Conservation (phyloP, 225 moss, liverwort and hornwort species). For the Physcomitrellopsis africana region DNA sequence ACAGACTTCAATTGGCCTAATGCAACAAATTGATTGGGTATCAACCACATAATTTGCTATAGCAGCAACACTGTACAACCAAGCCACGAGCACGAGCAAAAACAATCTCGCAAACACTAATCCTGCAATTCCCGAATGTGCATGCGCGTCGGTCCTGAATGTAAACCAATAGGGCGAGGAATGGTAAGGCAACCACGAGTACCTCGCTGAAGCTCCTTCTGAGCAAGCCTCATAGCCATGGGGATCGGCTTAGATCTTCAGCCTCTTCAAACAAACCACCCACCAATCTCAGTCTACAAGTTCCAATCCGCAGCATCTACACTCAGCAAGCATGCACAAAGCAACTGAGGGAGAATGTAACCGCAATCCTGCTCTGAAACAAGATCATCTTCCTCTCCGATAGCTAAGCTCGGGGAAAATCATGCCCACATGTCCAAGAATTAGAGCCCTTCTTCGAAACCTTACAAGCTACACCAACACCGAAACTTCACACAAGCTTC, state of each 20-base stretch:
- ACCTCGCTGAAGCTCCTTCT: slow-evolving; percentile 38
- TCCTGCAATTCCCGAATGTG: background rate
- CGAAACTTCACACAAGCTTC: too few relatives aligned
- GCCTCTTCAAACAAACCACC: background rate
- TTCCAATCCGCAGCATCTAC: too few relatives aligned
- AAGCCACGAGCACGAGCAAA: background rate
- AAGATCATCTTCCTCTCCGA: too few relatives aligned
- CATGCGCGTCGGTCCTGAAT: background rate
- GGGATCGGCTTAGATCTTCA: background rate
- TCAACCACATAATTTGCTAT: background rate
- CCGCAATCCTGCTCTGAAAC: too few relatives aligned
- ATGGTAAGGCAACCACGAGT: background rate
- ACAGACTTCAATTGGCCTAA: background rate
- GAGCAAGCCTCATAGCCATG: slow-evolving; percentile 30
- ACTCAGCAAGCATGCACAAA: too few relatives aligned
- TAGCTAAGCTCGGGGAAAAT: too few relatives aligned
- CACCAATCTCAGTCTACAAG: background rate
- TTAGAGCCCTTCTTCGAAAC: too few relatives aligned
- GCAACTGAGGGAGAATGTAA: too few relatives aligned
- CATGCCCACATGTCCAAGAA: too few relatives aligned
- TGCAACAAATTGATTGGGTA: background rate
- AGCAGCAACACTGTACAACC: too few relatives aligned
- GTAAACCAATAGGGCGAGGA: background rate
- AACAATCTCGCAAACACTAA: background rate
- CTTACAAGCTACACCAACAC: too few relatives aligned